Percentiles rank a stretch among this genome's conserved stretches.
phyloP scores from a whole-genome alignment of 2,329 filamentous ascomycete genomes.

The Furcasterigmium furcatum region DNA sequence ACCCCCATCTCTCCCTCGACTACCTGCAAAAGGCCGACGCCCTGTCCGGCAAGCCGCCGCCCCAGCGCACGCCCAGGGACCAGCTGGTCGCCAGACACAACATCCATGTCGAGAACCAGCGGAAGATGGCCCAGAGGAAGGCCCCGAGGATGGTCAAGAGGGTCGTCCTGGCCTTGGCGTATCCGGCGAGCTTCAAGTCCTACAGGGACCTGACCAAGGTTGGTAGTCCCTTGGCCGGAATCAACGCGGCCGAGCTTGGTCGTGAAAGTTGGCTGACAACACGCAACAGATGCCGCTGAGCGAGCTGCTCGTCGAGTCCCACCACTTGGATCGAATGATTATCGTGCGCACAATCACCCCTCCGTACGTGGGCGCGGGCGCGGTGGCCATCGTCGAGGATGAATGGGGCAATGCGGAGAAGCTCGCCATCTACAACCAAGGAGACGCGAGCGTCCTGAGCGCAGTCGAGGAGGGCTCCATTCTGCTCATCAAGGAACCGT shows the following conservation, averaged over 20 bases:
- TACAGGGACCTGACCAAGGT: conserved; percentile 10
- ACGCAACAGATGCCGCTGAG: conserved; percentile 20
- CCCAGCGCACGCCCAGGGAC: conserved; percentile 7
- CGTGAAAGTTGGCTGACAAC: neutral
- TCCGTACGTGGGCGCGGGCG: conserved; percentile 26
- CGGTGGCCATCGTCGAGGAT: conserved; percentile 30
- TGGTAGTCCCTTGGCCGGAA: neutral
- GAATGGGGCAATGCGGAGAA: conserved; percentile 30
- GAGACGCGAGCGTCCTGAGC: conserved; percentile 24
- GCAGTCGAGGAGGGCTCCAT: conserved; percentile 25
- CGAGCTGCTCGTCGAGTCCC: conserved; percentile 24
- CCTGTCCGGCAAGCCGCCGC: conserved; percentile 15
- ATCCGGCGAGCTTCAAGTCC: conserved; percentile 13
- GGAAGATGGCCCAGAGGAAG: conserved; percentile 3
- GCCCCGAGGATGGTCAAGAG: conserved; percentile 18
- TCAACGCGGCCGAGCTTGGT: neutral
- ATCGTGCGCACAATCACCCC: conserved; percentile 24
- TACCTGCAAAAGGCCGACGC: conserved; percentile 15
- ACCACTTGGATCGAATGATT: conserved; percentile 27
- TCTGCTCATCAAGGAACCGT: conserved; percentile 31
- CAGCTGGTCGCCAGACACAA: conserved; percentile 14
- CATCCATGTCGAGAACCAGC: conserved; percentile 12
- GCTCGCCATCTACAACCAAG: conserved; percentile 32
- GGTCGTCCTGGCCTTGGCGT: conserved; percentile 16
- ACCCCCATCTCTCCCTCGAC: conserved; percentile 16